Evolutionary conservation across 2,329 filamentous ascomycete genomes (phyloP).

Genomic region (Cadophora sp.): DNA sequence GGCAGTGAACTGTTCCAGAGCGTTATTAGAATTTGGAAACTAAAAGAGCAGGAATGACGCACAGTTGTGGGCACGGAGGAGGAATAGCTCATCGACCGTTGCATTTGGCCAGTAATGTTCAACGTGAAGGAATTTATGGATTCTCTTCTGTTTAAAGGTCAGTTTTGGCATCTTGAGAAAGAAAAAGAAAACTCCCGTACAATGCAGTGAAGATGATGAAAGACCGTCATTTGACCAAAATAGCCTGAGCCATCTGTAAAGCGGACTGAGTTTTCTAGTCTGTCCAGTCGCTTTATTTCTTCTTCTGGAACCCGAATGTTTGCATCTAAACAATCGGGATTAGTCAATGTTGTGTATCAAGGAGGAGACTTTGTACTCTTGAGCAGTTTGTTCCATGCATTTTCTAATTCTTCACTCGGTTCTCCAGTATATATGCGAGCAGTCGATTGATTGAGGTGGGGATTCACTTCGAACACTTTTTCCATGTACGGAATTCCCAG

Average conservation of each 20-base stretch:
- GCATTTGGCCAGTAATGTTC: conserved; percentile 13
- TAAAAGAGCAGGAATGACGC: neutral
- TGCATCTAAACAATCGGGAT: neutral
- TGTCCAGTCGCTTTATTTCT: conserved; percentile 1
- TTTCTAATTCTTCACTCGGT: neutral
- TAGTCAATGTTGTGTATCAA: neutral
- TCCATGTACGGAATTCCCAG: conserved; percentile 1
- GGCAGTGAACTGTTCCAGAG: neutral
- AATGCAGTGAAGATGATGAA: conserved; percentile 14
- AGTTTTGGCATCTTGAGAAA: neutral
- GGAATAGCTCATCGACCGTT: conserved; percentile 3
- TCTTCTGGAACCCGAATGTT: conserved; percentile 2
- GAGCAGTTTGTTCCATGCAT: neutral
- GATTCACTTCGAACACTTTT: conserved; percentile 10
- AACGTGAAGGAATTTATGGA: conserved; percentile 5
- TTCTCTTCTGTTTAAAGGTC: neutral
- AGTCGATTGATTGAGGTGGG: neutral
- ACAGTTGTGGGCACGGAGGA: conserved; percentile 6
- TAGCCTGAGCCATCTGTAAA: conserved; percentile 5
- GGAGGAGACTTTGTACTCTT: neutral
- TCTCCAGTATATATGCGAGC: neutral
- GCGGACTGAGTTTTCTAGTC: neutral
- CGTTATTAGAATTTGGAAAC: neutral
- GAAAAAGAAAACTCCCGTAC: neutral
- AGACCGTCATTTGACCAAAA: neutral